Conservation (phyloP, 2,329 filamentous ascomycete genomes). For the Colletotrichum nymphaeae region DNA sequence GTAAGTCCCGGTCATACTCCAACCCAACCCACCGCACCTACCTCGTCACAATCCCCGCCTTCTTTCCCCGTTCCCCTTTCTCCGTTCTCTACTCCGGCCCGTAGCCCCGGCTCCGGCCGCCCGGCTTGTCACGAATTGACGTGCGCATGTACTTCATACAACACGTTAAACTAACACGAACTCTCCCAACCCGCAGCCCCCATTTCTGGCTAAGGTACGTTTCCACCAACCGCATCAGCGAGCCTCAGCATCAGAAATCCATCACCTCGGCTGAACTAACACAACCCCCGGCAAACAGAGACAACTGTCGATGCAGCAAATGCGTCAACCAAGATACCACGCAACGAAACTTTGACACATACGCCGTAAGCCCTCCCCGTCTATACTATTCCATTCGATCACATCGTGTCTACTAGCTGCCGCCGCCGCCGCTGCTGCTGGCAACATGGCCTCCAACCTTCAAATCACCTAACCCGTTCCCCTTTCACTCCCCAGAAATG, state of each 20-base stretch:
- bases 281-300: conserved; percentile 41
- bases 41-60: too few relatives aligned
- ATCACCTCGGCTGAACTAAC: neutral
- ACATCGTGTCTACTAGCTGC: too few relatives aligned
- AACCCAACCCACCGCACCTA: too few relatives aligned
- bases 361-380: conserved; percentile 43
- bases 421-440: too few relatives aligned
- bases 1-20: conserved; percentile 17
- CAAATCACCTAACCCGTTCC: neutral
- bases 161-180: conserved; percentile 3
- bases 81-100: too few relatives aligned
- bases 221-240: neutral
- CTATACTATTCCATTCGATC: neutral
- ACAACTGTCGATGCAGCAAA: conserved; percentile 55
- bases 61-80: neutral
- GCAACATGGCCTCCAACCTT: too few relatives aligned
- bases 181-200: conserved; percentile 10
- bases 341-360: conserved; percentile 56
- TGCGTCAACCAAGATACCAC: conserved; percentile 56
- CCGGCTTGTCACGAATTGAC: too few relatives aligned
- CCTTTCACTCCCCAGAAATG: neutral
- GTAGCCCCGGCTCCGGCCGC: too few relatives aligned
- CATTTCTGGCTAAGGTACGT: conserved; percentile 38
- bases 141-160: too few relatives aligned
- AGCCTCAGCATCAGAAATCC: too few relatives aligned